Evolutionary conservation across 805 yeast genomes (phyloP).

Genomic region (Lipomyces japonicus): DNA sequence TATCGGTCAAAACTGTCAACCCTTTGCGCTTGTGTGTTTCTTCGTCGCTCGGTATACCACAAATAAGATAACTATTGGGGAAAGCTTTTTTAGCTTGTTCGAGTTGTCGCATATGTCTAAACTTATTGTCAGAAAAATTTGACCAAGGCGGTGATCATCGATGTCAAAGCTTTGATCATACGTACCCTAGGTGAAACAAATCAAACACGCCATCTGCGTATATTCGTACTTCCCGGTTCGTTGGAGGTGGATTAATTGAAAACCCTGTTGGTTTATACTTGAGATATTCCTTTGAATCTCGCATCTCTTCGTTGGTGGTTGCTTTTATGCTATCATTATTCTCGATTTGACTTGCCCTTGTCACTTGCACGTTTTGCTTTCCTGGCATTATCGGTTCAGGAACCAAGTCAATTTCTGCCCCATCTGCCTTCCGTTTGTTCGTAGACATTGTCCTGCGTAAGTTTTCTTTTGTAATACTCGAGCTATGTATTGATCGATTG

Average conservation of each 20-base stretch:
- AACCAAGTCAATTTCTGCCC: background rate
- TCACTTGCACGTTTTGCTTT: background rate
- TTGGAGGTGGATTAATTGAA: conserved; percentile 72
- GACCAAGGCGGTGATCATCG: no score
- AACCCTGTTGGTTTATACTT: conserved; percentile 22
- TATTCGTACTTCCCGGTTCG: conserved; percentile 80
- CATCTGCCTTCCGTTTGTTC: background rate
- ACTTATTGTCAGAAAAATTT: no score
- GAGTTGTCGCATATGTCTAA: conserved; percentile 83
- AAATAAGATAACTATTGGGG: conserved; percentile 76
- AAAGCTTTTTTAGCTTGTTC: conserved; percentile 95
- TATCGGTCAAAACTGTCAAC: conserved; percentile 81
- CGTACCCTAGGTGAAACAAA: conserved; percentile 78
- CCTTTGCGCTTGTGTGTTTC: conserved; percentile 93
- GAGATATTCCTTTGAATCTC: conserved; percentile 19
- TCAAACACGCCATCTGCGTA: conserved; percentile 99
- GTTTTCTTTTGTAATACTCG: no score
- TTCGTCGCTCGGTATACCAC: conserved; percentile 86
- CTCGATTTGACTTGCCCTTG: conserved; percentile 7
- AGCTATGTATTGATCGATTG: no score
- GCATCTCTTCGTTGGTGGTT: conserved; percentile 20
- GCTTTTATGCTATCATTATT: conserved; percentile 11
- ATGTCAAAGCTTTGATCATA: no score
- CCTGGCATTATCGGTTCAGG: no score
- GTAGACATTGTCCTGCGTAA: no score